Conservation (phyloP, 192 early-diverging fungal species). For the Kappamyces sp. region DNA sequence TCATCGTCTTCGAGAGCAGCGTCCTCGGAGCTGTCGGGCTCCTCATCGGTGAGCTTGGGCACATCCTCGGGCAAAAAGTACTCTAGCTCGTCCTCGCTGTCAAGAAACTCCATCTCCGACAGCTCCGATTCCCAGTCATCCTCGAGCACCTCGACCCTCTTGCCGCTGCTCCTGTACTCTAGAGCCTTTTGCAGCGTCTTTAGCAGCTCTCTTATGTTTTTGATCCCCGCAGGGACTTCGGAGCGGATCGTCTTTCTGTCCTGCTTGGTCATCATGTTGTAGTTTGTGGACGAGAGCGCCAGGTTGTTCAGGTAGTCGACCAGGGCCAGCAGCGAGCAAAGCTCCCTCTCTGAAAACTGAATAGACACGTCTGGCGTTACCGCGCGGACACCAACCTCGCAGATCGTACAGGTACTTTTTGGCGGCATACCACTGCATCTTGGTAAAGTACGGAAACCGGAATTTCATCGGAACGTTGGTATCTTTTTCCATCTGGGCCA, state of each 20-base stretch:
- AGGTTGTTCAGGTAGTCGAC: constrained; percentile 36
- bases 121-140: constrained; percentile 13
- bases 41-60: too few relatives aligned
- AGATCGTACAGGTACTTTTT: constrained; percentile 50
- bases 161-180: constrained; percentile 6
- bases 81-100: constrained; percentile 14
- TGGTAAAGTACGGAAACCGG: constrained; percentile 76
- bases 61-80: background rate
- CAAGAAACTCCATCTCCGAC: constrained; percentile 14
- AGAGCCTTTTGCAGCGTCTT: constrained; percentile 19
- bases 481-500: constrained; percentile 69
- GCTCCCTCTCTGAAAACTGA: constrained; percentile 37
- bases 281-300: constrained; percentile 15
- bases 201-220: constrained; percentile 34
- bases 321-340: constrained; percentile 51
- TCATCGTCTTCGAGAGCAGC: too few relatives aligned
- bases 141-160: constrained; percentile 7
- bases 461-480: constrained; percentile 76
- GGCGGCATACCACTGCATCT: constrained; percentile 78
- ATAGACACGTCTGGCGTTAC: background rate
- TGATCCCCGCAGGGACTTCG: constrained; percentile 29
- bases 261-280: constrained; percentile 17
- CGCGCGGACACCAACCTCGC: constrained; percentile 30
- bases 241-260: constrained; percentile 20
- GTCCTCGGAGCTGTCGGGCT: too few relatives aligned